Conservation (phyloP, 1,284 basidiomycete species). For the Athelia psychrophila region DNA sequence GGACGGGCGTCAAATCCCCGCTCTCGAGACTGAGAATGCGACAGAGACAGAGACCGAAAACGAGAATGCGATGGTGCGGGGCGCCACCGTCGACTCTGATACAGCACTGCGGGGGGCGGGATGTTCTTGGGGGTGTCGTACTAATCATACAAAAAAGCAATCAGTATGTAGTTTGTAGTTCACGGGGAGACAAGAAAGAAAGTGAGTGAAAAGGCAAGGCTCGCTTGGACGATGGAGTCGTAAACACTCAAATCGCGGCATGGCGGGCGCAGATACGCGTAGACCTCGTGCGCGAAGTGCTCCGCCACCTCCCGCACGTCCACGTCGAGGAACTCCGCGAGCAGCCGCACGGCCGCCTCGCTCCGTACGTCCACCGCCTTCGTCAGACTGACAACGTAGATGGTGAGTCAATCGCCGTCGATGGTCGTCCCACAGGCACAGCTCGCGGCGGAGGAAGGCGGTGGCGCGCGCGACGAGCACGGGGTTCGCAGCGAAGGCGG, state of each 20-base stretch:
- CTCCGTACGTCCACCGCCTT: slow-evolving; percentile 87
- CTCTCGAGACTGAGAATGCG: no score
- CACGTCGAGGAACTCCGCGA: slow-evolving; percentile 84
- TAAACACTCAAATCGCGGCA: slow-evolving; percentile 79
- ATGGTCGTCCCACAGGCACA: slow-evolving; percentile 82
- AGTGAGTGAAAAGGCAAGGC: no score
- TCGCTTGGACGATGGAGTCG: slow-evolving; percentile 78
- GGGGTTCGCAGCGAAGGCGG: slow-evolving; percentile 72
- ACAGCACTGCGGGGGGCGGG: slow-evolving; percentile 25
- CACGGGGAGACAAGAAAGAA: no score
- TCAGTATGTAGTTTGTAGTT: no score
- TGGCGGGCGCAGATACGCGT: slow-evolving; percentile 82
- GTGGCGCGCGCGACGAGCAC: slow-evolving; percentile 75
- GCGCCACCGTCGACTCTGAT: slow-evolving; percentile 39
- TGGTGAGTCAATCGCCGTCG: slow-evolving; percentile 85
- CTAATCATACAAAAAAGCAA: no score
- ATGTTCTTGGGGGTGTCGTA: slow-evolving; percentile 49
- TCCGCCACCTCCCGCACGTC: slow-evolving; percentile 74
- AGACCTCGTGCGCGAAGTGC: slow-evolving; percentile 90
- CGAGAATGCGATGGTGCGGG: slow-evolving; percentile 6
- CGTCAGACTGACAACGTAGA: slow-evolving; percentile 82
- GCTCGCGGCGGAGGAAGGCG: slow-evolving; percentile 78
- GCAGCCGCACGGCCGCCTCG: slow-evolving; percentile 76
- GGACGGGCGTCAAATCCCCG: no score
- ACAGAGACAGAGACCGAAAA: slow-evolving; percentile 15